Percentiles rank a stretch among this genome's conserved stretches.
Evolutionary conservation across 768 basidiomycete genomes (phyloP).

Genomic region (Mycena leptocephala): DNA sequence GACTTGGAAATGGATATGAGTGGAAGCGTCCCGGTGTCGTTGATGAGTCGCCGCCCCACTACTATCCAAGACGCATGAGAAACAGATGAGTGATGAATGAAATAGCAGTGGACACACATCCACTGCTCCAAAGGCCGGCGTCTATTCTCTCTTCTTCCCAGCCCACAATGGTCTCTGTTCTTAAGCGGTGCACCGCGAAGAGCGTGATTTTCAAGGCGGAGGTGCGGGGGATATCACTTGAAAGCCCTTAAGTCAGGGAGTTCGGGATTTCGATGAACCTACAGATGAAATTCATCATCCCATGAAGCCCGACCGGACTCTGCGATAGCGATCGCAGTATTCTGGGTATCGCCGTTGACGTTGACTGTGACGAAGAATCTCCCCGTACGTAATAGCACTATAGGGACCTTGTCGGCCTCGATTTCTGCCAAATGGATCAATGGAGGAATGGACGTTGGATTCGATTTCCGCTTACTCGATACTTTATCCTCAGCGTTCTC

Average conservation of each 20-base stretch:
- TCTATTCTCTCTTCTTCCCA: neutral
- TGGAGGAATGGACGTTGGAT: neutral
- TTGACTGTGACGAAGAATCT: neutral
- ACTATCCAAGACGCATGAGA: neutral
- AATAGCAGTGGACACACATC: neutral
- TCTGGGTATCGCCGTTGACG: neutral
- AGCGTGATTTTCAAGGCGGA: neutral
- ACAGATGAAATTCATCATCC: slow-evolving; percentile 25
- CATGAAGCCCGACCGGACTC: neutral
- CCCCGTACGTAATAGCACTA: neutral
- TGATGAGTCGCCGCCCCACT: neutral
- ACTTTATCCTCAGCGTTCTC: slow-evolving; percentile 3
- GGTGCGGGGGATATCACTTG: neutral
- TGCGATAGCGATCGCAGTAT: neutral
- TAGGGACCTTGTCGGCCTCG: neutral
- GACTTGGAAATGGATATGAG: slow-evolving; percentile 4
- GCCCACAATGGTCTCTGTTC: slow-evolving; percentile 4
- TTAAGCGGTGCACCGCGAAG: slow-evolving; percentile 3
- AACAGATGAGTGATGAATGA: neutral
- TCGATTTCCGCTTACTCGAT: neutral
- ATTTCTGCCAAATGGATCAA: slow-evolving; percentile 1
- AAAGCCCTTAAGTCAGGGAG: neutral
- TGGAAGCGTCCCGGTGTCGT: neutral
- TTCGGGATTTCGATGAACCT: neutral
- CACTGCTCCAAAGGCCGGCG: neutral